Base-by-base conservation (phyloP, 495 filamentous ascomycete genomes). In the Podospora australis region DNA sequence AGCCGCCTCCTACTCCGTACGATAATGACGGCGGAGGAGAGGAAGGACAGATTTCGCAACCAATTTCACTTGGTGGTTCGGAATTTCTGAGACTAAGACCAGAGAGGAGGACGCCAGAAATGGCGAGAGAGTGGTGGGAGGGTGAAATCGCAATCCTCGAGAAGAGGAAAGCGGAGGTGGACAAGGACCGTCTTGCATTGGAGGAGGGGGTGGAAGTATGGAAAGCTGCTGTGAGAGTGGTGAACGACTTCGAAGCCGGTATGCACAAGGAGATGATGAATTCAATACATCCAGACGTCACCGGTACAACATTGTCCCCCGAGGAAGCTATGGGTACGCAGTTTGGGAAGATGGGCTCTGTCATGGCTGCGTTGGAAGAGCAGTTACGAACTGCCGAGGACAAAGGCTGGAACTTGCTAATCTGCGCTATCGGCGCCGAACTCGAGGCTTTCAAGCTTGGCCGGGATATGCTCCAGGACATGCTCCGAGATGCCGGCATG, bases 341-440 rank as follows among this genome's bases (percentile, higher is more conserved):
- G 35, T 60, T 81, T 19, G 63, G 65, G 28, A 73, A 76, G 11
- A 75, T 91, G 58, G 73, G 80, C 36, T 54, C 59, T 6, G 78
- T 78, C 16, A 74, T 84, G 30, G 42, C 50, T 3, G 72, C 75
- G 9, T 60, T 96, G n/a, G 79, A 84, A 44, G 66, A 73, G 28
- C 74, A 72, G 6, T 58, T 84, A n/a, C 72, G 76, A 13, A 65
- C 75, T 26, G 84, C 82, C 0, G 74, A 84, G 45, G 72, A 76
- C 3, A 77, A 76, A 46, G 77, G 81, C 6, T 98, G 92, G 92
- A 96, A 87, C 32, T 66, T 97, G 21, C 72, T 98, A 20, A 79
- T 96, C 19, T 91, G 85, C 48, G 90, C 87, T 48, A 82, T 96
- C 49, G 85, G 89, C 3, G 88, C 92, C 1, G 92, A 98, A 57